Conservation (phyloP, 805 yeast species). For the Lipomyces starkeyi region DNA sequence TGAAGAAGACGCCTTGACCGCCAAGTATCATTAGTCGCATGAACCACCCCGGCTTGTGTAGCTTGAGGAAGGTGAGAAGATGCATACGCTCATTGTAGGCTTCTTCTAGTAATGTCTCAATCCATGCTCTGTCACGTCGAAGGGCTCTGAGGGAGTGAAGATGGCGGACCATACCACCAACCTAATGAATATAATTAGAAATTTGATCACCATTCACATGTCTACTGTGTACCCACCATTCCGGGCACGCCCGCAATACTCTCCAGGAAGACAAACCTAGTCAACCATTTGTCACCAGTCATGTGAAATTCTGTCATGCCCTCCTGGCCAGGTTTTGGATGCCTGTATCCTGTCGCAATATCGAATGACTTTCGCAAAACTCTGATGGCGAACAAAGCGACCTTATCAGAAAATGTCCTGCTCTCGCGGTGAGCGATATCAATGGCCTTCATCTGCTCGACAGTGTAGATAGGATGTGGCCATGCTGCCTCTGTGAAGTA, state of each 20-base stretch:
- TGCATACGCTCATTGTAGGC: conserved; percentile 84
- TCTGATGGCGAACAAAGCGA: conserved; percentile 57
- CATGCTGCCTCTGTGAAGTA: conserved; percentile 42
- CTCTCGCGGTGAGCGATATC: conserved; percentile 61
- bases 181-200: conserved; percentile 40
- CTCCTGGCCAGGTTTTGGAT: conserved; percentile 54
- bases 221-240: conserved; percentile 44
- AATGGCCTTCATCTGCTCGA: conserved; percentile 51
- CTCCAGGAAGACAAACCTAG: conserved; percentile 65
- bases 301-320: conserved; percentile 51
- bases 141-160: conserved; percentile 66
- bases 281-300: conserved; percentile 70
- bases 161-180: conserved; percentile 74
- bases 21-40: conserved; percentile 60
- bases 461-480: conserved; percentile 53
- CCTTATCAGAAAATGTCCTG: conserved; percentile 53
- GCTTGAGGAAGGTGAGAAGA: conserved; percentile 66
- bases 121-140: conserved; percentile 73
- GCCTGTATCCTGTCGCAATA: conserved; percentile 66
- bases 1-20: conserved; percentile 76
- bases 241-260: conserved; percentile 84
- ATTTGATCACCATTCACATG: background rate
- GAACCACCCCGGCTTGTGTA: conserved; percentile 66
- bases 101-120: conserved; percentile 73
- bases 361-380: conserved; percentile 61